These are phyloP conservation scores for Pleomassaria siparia DNA, from an alignment of 2,329 filamentous ascomycete genomes.

Conservation along the genomic window DNA sequence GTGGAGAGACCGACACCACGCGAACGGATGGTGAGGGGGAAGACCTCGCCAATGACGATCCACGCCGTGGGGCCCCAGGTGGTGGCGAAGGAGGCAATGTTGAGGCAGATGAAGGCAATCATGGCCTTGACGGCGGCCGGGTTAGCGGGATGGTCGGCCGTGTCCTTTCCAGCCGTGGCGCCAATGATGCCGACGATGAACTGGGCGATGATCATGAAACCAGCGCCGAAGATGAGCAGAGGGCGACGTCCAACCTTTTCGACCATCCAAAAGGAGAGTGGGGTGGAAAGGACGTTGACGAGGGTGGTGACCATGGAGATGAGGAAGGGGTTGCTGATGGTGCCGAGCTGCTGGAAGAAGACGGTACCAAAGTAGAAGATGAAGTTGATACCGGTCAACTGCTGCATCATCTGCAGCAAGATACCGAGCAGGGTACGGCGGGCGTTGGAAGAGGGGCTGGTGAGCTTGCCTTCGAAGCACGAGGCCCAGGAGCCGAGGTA, in stretches of 20 bases:
- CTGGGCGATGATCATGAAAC: conserved; percentile 82
- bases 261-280: conserved; percentile 81
- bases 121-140: conserved; percentile 45
- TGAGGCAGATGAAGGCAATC: conserved; percentile 89
- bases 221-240: conserved; percentile 75
- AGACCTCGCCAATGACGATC: conserved; percentile 85
- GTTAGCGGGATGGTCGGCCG: conserved; percentile 40
- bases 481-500: conserved; percentile 61
- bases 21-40: conserved; percentile 85
- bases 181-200: conserved; percentile 78
- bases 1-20: conserved; percentile 86
- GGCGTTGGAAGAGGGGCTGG: conserved; percentile 53
- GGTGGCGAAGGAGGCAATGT: conserved; percentile 87
- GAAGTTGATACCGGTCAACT: conserved; percentile 85
- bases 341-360: conserved; percentile 76
- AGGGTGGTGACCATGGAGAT: conserved; percentile 84
- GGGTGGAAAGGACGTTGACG: conserved; percentile 84
- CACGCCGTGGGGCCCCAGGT: conserved; percentile 80
- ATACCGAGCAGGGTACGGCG: conserved; percentile 52
- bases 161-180: conserved; percentile 37
- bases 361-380: conserved; percentile 72
- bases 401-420: conserved; percentile 54
- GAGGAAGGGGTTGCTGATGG: conserved; percentile 74
- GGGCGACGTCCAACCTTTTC: conserved; percentile 80
- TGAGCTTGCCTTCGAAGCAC: conserved; percentile 59